Conservation (phyloP, 2,329 filamentous ascomycete genomes). For the Fusarium armeniacum region DNA sequence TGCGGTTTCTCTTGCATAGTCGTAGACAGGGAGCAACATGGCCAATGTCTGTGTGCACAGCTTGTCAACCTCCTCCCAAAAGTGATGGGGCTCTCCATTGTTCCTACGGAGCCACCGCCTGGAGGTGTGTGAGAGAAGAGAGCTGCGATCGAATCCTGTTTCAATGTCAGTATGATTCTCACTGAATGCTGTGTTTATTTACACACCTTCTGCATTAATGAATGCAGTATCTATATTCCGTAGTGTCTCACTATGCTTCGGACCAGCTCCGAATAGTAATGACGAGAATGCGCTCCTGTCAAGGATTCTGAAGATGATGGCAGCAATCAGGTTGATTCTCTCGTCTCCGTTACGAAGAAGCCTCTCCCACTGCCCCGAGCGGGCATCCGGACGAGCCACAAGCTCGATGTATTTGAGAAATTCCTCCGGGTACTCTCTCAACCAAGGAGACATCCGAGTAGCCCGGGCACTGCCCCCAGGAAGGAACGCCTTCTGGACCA, state of each 20-base stretch:
- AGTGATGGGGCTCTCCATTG: conserved; percentile 44
- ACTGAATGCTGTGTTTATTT: background rate
- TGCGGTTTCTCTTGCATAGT: conserved; percentile 32
- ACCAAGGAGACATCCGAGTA: conserved; percentile 45
- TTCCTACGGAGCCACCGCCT: conserved; percentile 43
- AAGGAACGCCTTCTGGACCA: conserved; percentile 44
- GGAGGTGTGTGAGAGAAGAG: conserved; percentile 48
- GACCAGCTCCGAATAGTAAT: conserved; percentile 52
- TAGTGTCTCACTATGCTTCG: conserved; percentile 45
- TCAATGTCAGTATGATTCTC: conserved; percentile 16
- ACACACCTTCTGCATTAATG: conserved; percentile 50
- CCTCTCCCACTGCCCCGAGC: conserved; percentile 48
- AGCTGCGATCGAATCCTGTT: conserved; percentile 52
- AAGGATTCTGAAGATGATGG: conserved; percentile 51
- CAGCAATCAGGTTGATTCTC: conserved; percentile 48
- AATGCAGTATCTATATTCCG: conserved; percentile 45
- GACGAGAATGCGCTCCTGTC: conserved; percentile 48
- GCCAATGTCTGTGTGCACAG: conserved; percentile 42
- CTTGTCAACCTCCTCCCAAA: conserved; percentile 53
- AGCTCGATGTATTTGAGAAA: conserved; percentile 48
- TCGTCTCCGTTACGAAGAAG: conserved; percentile 46
- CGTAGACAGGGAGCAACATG: conserved; percentile 49
- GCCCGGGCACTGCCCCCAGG: conserved; percentile 4
- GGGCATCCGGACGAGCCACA: conserved; percentile 50
- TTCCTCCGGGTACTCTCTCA: conserved; percentile 34